A percentile compares a stretch with the other conserved stretches of the same genome.
Evolutionary conservation across 129 eudicot genomes (phyloP).

Genomic region (Chrysanthemum seticuspe): DNA sequence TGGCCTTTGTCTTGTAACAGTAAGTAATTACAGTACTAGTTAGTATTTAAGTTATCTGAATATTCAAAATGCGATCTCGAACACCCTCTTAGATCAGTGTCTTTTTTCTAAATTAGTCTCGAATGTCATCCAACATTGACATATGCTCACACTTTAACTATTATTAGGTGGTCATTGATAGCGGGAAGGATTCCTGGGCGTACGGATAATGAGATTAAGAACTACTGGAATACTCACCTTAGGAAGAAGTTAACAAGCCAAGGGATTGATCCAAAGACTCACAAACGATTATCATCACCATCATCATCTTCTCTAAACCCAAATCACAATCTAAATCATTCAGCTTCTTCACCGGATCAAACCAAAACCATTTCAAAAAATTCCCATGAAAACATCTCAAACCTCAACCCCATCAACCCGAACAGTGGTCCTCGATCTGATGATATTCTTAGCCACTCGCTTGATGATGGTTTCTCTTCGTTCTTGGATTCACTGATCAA

Average conservation of each 20-base stretch:
- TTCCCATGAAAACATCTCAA: conserved; percentile 12
- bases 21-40: no score
- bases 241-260: conserved; percentile 60
- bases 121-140: no score
- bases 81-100: no score
- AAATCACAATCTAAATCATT: background rate
- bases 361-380: background rate
- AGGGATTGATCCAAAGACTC: conserved; percentile 79
- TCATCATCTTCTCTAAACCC: conserved; percentile 19
- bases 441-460: background rate
- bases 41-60: no score
- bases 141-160: no score
- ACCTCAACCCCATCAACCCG: conserved; percentile 8
- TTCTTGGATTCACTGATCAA: conserved; percentile 58
- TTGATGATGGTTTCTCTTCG: conserved; percentile 48
- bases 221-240: conserved; percentile 75
- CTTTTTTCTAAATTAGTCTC: no score
- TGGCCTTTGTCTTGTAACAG: no score
- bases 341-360: background rate
- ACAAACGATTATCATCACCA: conserved; percentile 36
- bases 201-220: conserved; percentile 75
- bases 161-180: conserved; percentile 27
- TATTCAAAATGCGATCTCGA: no score
- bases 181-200: conserved; percentile 78
- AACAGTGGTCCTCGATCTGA: background rate